A percentile compares a stretch with the other conserved stretches of the same genome.
Conservation (phyloP, 305 asterid genomes). For the Rubia peregrina region DNA sequence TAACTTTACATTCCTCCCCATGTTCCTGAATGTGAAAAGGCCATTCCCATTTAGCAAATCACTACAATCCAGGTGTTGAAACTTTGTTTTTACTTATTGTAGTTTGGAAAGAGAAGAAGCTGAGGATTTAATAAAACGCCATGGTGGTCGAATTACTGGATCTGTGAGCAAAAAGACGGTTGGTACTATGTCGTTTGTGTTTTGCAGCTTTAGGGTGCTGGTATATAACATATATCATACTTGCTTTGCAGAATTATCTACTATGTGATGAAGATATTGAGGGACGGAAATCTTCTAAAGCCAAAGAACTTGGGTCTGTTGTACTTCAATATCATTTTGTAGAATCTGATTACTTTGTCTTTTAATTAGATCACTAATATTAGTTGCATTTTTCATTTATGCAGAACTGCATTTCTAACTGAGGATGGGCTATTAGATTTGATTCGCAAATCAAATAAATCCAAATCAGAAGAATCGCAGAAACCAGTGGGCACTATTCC, state of each 20-base stretch:
- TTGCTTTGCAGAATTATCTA: slow-evolving; percentile 69
- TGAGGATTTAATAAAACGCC: slow-evolving; percentile 92
- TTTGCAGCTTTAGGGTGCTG: slow-evolving; percentile 17
- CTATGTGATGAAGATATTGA: slow-evolving; percentile 95
- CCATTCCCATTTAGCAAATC: slow-evolving; percentile 7
- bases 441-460: slow-evolving; percentile 67
- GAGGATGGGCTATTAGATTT: slow-evolving; percentile 91
- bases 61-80: neutral
- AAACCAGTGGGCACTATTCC: slow-evolving; percentile 44
- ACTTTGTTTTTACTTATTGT: slow-evolving; percentile 20
- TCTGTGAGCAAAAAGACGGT: slow-evolving; percentile 99
- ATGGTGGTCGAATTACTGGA: slow-evolving; percentile 97
- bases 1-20: neutral
- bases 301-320: slow-evolving; percentile 90
- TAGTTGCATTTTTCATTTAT: slow-evolving; percentile 17
- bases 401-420: slow-evolving; percentile 71
- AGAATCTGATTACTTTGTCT: slow-evolving; percentile 12
- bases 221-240: neutral
- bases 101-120: slow-evolving; percentile 99
- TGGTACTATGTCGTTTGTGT: slow-evolving; percentile 24
- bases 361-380: slow-evolving; percentile 13
- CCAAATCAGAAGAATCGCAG: slow-evolving; percentile 34
- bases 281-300: slow-evolving; percentile 82
- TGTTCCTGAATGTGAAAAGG: slow-evolving; percentile 4
- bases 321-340: slow-evolving; percentile 15